Evolutionary conservation across 169 alveolate genomes (phyloP), one percentile per base, ranked within the genome.

Genomic region (Plasmodium relictum): DNA sequence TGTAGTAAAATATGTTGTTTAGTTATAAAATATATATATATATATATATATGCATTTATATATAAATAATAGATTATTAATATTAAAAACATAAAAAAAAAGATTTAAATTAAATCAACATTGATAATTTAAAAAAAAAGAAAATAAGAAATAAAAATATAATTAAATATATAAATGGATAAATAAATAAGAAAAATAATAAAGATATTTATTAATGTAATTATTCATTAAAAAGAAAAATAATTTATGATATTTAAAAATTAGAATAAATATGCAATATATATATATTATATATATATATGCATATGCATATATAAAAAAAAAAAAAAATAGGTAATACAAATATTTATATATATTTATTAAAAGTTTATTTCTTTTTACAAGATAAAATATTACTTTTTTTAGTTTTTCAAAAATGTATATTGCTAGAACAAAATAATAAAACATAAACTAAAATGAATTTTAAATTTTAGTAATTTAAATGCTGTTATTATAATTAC

Each of bases 161-260:
- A 56, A 56, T 4, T 14, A 5, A 18, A 56, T 16, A 56, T 18
- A 56, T 14, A 9, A 16, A 56, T 14, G 26, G 4, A 22, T 56
- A 56, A 2, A 56, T 14, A 18, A 18, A 56, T 16, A 18, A 18
- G 66, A 56, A 56, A 56, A 0, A 22, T 14, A 16, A 16, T 14
- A 16, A 56, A 56, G 9, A 56, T 1, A 56, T 16, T 56, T 56
- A 18, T 56, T 6, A 56, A 18, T 4, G 66, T 18, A 56, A 16
- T 56, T 56, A 56, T 16, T 56, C 66, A 56, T 56, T 56, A 1
- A 56, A 56, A 56, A 56, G 66, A 56, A 56, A 56, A 56, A 56
- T 56, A 56, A 14, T 14, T 16, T 56, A 6, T 14, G 4, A 18
- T 56, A 56, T 56, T 56, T 56, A 56, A 56, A 56, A 56, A 14